Base-by-base conservation (phyloP, 1,284 basidiomycete genomes). In the Leccinum angustisporum region DNA sequence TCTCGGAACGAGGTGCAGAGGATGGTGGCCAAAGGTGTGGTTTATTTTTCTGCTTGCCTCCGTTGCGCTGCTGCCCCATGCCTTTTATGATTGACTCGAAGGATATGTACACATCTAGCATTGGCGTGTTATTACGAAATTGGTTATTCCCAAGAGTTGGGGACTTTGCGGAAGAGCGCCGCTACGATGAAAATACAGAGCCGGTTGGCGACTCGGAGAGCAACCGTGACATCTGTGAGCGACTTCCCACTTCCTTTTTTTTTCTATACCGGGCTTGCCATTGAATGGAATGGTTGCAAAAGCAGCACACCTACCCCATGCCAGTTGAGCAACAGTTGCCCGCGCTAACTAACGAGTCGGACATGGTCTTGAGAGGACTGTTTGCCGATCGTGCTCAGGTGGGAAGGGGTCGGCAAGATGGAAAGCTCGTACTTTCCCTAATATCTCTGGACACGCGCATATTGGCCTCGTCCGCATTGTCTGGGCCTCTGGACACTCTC, bases 111-210 rank as follows among this genome's bases (percentile, higher is more conserved):
- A n/a, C n/a, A n/a, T n/a, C n/a, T n/a, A n/a, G n/a, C n/a, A n/a
- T n/a, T n/a, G n/a, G n/a, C n/a, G n/a, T n/a, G n/a, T n/a, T n/a
- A n/a, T n/a, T n/a, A n/a, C n/a, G n/a, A n/a, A n/a, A n/a, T n/a
- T n/a, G n/a, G n/a, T n/a, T n/a, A n/a, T n/a, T n/a, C n/a, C n/a
- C n/a, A n/a, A n/a, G n/a, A n/a, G n/a, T n/a, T n/a, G n/a, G n/a
- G n/a, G n/a, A n/a, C n/a, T n/a, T n/a, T n/a, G n/a, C n/a, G n/a
- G n/a, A n/a, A n/a, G n/a, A n/a, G n/a, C n/a, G n/a, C n/a, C n/a
- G n/a, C n/a, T n/a, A n/a, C n/a, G n/a, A n/a, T 63, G 95, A 97
- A 78, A 97, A 97, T 66, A 94, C 92, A 2, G 93, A 97, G 72
- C 94, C 96, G 75, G 89, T 88, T 36, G 87, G 90, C 36, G n/a